These are phyloP conservation scores for Piper longum DNA, from an alignment of 164 flowering plant species.

Conservation along the genomic window DNA sequence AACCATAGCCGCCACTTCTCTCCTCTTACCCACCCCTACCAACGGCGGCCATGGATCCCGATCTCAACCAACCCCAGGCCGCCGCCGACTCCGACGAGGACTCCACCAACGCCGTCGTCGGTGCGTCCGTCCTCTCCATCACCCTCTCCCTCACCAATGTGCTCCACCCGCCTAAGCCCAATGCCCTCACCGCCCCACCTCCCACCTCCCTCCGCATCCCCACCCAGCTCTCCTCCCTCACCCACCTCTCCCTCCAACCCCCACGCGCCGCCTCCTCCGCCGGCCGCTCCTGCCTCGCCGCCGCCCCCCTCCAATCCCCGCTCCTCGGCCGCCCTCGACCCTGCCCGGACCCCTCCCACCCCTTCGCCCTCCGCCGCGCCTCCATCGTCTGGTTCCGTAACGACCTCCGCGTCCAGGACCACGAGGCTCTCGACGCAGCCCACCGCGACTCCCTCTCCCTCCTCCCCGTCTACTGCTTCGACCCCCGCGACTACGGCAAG, in stretches of 20 bases:
- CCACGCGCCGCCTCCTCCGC: conserved; percentile 11
- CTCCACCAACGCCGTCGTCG: not conserved
- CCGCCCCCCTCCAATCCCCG: conserved; percentile 52
- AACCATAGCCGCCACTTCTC: too few relatives aligned
- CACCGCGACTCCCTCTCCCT: conserved; percentile 69
- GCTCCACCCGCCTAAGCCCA: conserved; percentile 18
- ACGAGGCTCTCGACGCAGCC: conserved; percentile 74
- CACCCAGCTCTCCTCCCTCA: conserved; percentile 40
- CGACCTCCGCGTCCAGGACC: conserved; percentile 80
- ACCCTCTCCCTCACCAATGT: conserved; percentile 20
- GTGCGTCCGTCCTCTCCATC: not conserved
- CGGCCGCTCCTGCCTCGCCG: conserved; percentile 29
- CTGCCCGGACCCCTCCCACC: conserved; percentile 54
- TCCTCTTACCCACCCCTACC: too few relatives aligned
- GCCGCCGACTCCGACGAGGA: too few relatives aligned
- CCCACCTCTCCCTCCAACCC: conserved; percentile 33
- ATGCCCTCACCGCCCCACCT: conserved; percentile 19
- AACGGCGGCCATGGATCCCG: too few relatives aligned
- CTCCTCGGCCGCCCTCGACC: conserved; percentile 44
- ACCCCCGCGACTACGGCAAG: conserved; percentile 78
- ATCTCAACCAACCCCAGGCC: too few relatives aligned
- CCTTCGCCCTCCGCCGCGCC: conserved; percentile 57
- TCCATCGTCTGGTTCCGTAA: conserved; percentile 86
- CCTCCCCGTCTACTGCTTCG: conserved; percentile 79
- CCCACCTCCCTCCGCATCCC: conserved; percentile 49